Evolutionary conservation across 2,329 filamentous ascomycete species (phyloP), one percentile per base, ranked within the genome.

Genomic region (Colletotrichum cuscutae): DNA sequence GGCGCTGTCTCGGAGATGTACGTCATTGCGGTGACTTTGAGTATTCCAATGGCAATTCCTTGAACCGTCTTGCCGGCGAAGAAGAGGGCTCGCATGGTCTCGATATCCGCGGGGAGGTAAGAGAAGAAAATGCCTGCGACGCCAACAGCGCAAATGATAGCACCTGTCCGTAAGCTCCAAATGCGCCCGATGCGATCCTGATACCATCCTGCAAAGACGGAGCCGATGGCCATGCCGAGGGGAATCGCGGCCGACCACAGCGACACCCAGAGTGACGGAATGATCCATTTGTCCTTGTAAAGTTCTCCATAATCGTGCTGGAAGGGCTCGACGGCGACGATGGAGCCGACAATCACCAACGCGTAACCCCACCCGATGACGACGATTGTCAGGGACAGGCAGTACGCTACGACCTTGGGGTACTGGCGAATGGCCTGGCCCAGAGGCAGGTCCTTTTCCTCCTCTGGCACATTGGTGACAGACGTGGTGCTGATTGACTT

Each of bases 1-100:
- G 79, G 79, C 0, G 78, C 74, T 9, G 77, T 80, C 28, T 80
- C 78, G 0, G 79, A 80, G 0, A 80, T 76, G 68, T 97, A 79
- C 1, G 79, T 79, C 11, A 79, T 71, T 26, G 75, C 76, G 0
- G 76, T 77, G 0, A 77, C 76, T n/a, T 76, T 78, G 42, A 80
- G 75, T 1, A 77, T 65, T 9, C 78, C 78, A 1, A 80, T 76
- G 0, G 79, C 74, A 5, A 78, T 70, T 1, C 79, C 80, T 3
- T 81, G 79, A 0, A 80, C 65, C 0, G 75, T 74, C 60, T 78
- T 68, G 0, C 80, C 80, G 2, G 60, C 75, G 0, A 76, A 77
- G n/a, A 81, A 76, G 37, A 79, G 57, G n/a, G 71, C 71, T 0
- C 80, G 72, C 59, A 76, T 80, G 0, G 54, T 57, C 1, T 71